Evolutionary conservation across 2,329 filamentous ascomycete species (phyloP).

Genomic region (Botryosphaeria dothidea): DNA sequence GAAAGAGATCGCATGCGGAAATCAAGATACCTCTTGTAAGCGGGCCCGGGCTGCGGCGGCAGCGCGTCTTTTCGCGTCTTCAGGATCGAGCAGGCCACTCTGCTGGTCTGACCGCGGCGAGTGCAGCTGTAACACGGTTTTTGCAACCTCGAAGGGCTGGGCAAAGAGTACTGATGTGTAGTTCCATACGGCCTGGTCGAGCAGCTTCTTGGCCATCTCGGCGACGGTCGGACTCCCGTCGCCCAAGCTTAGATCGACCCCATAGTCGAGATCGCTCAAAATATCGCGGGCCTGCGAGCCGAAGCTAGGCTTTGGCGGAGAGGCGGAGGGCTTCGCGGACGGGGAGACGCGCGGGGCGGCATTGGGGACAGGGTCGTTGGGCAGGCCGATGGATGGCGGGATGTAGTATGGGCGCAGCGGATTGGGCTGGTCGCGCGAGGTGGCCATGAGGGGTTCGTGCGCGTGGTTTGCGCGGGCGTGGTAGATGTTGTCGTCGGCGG

Average conservation of each 20-base stretch:
- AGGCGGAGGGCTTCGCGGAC: constrained; percentile 34
- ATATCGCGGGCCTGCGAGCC: constrained; percentile 75
- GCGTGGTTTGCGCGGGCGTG: neutral
- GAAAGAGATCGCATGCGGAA: constrained; percentile 19
- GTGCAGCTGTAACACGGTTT: constrained; percentile 83
- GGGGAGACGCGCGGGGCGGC: constrained; percentile 29
- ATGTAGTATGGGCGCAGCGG: constrained; percentile 72
- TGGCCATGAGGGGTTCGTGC: constrained; percentile 36
- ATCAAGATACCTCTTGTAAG: constrained; percentile 31
- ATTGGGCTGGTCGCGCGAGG: constrained; percentile 55
- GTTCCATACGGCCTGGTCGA: constrained; percentile 88
- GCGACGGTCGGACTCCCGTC: constrained; percentile 70
- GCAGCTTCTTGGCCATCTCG: constrained; percentile 71
- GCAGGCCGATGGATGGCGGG: constrained; percentile 65
- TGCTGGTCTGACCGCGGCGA: constrained; percentile 38
- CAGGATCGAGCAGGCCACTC: constrained; percentile 21
- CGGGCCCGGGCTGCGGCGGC: constrained; percentile 34
- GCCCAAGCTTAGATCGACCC: constrained; percentile 75
- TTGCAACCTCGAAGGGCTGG: constrained; percentile 96
- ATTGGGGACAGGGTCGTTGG: constrained; percentile 45
- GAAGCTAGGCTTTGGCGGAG: constrained; percentile 51
- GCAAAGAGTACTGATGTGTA: constrained; percentile 87
- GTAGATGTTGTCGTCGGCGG: neutral
- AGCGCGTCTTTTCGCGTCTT: constrained; percentile 30
- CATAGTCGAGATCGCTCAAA: constrained; percentile 88